Evolutionary conservation across 345 rosid species (phyloP), one percentile per base, ranked within the genome.

Genomic region (Citrus inodora): DNA sequence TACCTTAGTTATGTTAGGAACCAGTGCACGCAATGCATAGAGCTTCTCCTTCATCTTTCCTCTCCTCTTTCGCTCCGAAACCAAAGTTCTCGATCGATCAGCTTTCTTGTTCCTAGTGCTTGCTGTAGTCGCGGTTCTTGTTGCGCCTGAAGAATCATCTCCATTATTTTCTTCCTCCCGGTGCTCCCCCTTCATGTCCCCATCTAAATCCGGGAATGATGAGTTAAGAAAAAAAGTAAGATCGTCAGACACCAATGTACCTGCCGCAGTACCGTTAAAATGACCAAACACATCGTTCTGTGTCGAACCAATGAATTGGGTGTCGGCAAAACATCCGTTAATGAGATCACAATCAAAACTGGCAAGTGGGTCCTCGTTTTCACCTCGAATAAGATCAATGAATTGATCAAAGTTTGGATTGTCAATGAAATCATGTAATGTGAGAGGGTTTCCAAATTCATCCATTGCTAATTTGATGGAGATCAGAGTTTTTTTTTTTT

Each of bases 1-100:
- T 85, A 92, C 98, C 95, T 95, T 95, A 19, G 94, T 93, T 76
- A 95, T 93, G 86, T 92, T 92, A 9, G 98, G 98, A 80, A 95
- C 98, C 74, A 95, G 79, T 9, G 98, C 88, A 67, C 98, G 90
- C 83, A 95, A 82, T 3, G 90, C 93, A 59, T 92, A 92, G 69
- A 95, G 98, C 87, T 90, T 93, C 79, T 95, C 98, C 87, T 93
- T 95, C 98, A 91, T 95, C 69, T 89, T 84, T 2, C 93, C 89
- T 73, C 98, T 85, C 80, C 98, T 86, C 75, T 80, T 81, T 37
- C 92, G 81, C 80, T 93, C 97, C 6, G 94, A 93, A 46, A 95
- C 76, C 88, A 95, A 83, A 56, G 98, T 93, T 66, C 88, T 90
- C 0, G 94, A 88, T 64, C 95, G 86, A 79, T 92, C 98, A 6